Base-by-base conservation (phyloP, 495 filamentous ascomycete species). In the Cercophora sp. region DNA sequence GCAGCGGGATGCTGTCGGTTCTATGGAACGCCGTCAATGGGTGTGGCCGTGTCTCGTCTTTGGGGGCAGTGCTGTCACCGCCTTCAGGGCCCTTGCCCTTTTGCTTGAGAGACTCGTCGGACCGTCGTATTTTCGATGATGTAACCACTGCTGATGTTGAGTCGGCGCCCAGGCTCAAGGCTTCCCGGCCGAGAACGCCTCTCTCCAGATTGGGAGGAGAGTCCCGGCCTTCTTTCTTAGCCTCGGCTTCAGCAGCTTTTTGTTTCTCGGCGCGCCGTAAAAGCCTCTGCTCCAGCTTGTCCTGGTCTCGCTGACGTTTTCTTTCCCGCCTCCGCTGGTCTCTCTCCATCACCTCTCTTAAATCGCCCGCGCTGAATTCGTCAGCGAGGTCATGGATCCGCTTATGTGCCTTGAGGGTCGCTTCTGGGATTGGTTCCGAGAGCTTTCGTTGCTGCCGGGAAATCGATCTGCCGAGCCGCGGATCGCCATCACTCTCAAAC, bases 331-430 rank as follows among this genome's bases (percentile, higher is more conserved):
- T 78, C 52, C 89, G 81, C 54, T 85, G 75, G 63, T 96, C 91
- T 48, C 91, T 73, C 51, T 96, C 91, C 77, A 96, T 80, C 27
- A 95, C 65, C 59, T 94, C 87, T 16, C 90, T 77, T 43, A 96
- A 60, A 59, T 85, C 87, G 29, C 85, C 79, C 1, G 91, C 86
- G 67, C 85, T 86, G 35, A 96, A 72, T 32, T 87, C 84, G 65
- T 96, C 86, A 19, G 89, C 91, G 31, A 93, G 72, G 40, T 86
- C 83, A 56, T 92, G 86, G 10, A 96, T 80, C 29, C 86, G 80
- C 59, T 83, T 86, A 48, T 78, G 83, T 3, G 86, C 83, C 53
- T 78, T 84, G 11, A 82, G 66, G 3, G 80, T 80, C 15, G 87
- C 84, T 48, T 89, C 83, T 4, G 81, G 77, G 9, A 83, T 78